These are phyloP conservation scores for Lichtheimia ramosa DNA, from an alignment of 371 early-diverging fungal genomes.

Conservation along the genomic window DNA sequence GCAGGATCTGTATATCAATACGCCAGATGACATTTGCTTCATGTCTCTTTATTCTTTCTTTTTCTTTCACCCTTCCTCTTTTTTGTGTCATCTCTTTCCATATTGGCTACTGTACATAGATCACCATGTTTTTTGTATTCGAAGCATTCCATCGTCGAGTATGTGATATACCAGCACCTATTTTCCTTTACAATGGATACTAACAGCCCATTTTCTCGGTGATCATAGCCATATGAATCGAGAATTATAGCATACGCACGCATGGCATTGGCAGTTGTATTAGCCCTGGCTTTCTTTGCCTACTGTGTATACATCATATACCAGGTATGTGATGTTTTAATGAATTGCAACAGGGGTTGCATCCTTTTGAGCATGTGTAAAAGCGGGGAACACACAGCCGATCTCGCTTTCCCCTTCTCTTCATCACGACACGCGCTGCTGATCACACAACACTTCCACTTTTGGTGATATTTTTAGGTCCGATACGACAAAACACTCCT, in stretches of 20 bases:
- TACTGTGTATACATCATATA: slow-evolving; percentile 34
- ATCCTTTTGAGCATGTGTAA: too few species aligned
- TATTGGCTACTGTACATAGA: too few species aligned
- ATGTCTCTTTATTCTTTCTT: too few species aligned
- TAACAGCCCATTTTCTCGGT: too few species aligned
- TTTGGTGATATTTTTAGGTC: slow-evolving; percentile 15
- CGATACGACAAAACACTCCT: slow-evolving; percentile 31
- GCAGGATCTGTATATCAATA: too few species aligned
- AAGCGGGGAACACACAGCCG: too few species aligned
- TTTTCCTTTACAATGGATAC: too few species aligned
- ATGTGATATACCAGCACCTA: neutral
- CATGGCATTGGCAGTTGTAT: slow-evolving; percentile 25
- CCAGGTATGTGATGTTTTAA: slow-evolving; percentile 12
- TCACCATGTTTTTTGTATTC: slow-evolving; percentile 35
- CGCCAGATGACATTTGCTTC: too few species aligned
- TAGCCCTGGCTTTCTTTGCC: slow-evolving; percentile 27
- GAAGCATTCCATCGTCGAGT: slow-evolving; percentile 42
- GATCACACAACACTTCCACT: too few species aligned
- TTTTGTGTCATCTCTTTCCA: too few species aligned
- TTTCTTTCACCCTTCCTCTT: too few species aligned
- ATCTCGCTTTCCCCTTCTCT: neutral
- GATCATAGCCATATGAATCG: slow-evolving; percentile 35
- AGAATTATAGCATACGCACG: slow-evolving; percentile 25
- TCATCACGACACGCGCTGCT: too few species aligned
- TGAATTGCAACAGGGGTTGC: neutral